Evolutionary conservation across 2,329 filamentous ascomycete genomes (phyloP).

Genomic region (Botryotinia convoluta): DNA sequence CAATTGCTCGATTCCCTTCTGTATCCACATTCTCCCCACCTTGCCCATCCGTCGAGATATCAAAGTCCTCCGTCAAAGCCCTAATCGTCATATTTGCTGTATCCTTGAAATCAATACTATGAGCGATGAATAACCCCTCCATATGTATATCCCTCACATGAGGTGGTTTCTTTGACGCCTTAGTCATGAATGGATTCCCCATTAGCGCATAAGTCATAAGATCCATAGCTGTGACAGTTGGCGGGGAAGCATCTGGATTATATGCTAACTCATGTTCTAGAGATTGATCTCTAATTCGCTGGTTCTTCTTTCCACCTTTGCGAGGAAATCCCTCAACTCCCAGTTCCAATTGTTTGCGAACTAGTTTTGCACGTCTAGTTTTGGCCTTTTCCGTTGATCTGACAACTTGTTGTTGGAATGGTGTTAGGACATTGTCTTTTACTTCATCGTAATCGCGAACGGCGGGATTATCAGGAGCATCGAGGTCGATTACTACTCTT

Average conservation of each 20-base stretch:
- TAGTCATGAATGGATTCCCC: conserved; percentile 22
- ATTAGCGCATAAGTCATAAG: conserved; percentile 29
- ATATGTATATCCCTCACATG: not conserved
- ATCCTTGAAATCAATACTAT: not conserved
- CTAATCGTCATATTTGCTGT: conserved; percentile 10
- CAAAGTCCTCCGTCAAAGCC: conserved; percentile 8
- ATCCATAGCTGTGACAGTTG: conserved; percentile 20
- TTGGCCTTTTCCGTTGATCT: not conserved
- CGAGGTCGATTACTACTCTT: conserved; percentile 50
- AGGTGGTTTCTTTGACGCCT: not conserved
- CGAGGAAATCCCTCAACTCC: not conserved
- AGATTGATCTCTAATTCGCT: conserved; percentile 2
- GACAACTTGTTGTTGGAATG: not conserved
- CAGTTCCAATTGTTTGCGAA: not conserved
- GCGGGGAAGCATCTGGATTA: not conserved
- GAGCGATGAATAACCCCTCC: not conserved
- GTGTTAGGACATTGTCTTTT: not conserved
- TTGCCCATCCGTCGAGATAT: conserved; percentile 10
- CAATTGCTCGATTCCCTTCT: not conserved
- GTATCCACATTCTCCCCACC: not conserved
- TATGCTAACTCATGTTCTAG: conserved; percentile 13
- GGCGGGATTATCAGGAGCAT: conserved; percentile 45
- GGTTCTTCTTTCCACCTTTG: not conserved
- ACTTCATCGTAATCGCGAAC: conserved; percentile 36
- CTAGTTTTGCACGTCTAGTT: not conserved